These are phyloP conservation scores for Thinopyrum elongatum DNA, from an alignment of 176 grass and related monocot species.

Conservation along the genomic window DNA sequence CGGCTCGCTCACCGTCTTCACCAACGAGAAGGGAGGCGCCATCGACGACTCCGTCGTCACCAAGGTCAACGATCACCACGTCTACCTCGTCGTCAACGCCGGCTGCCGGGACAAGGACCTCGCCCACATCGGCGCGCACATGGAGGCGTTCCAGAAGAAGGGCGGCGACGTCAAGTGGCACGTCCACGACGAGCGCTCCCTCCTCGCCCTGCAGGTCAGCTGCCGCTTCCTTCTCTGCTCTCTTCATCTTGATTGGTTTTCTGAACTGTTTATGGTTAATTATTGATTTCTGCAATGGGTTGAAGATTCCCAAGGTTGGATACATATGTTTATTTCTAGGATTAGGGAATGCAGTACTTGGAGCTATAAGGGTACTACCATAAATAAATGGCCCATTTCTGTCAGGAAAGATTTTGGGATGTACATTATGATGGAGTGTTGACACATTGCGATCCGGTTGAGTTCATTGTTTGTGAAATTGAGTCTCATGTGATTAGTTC, in stretches of 20 bases:
- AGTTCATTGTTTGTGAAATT: neutral
- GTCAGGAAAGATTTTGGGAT: neutral
- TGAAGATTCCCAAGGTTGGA: neutral
- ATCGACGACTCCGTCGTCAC: constrained; percentile 86
- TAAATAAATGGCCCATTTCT: neutral
- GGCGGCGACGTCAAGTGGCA: constrained; percentile 82
- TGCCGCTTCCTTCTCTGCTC: neutral
- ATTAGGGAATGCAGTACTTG: constrained; percentile 2
- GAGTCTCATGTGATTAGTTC: neutral
- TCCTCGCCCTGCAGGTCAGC: constrained; percentile 84
- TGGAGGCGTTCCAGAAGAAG: constrained; percentile 82
- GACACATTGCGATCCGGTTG: neutral
- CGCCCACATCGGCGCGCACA: constrained; percentile 77
- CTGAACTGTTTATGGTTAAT: neutral
- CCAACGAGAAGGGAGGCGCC: constrained; percentile 81
- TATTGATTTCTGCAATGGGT: neutral
- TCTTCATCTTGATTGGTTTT: neutral
- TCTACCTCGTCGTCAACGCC: constrained; percentile 96
- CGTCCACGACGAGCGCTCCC: constrained; percentile 91
- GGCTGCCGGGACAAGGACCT: constrained; percentile 96
- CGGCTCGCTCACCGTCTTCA: constrained; percentile 80
- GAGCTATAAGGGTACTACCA: neutral
- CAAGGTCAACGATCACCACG: constrained; percentile 75
- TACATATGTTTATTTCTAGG: neutral
- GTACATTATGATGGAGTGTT: neutral